Percentiles rank a stretch among this genome's conserved stretches.
phyloP scores from a whole-genome alignment of 352 stramenopile species.

The Phytophthora foliorum region DNA sequence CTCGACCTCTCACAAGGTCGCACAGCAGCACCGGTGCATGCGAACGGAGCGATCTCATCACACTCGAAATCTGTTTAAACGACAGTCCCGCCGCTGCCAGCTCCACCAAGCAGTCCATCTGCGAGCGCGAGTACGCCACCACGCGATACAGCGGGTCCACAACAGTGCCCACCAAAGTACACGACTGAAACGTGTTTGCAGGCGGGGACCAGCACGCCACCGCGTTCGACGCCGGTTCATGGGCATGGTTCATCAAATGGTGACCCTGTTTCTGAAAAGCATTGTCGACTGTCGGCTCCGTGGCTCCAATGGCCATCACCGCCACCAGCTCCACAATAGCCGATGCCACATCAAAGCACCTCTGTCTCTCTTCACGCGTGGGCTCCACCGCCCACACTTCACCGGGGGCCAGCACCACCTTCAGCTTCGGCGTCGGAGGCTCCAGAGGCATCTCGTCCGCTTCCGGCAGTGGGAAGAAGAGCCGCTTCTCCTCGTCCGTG shows the following conservation, averaged over 20 bases:
- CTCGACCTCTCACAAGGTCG: conserved; percentile 22
- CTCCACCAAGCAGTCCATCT: conserved; percentile 48
- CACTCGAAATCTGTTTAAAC: conserved; percentile 42
- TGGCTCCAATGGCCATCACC: conserved; percentile 34
- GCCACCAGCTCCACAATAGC: conserved; percentile 43
- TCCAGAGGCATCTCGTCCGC: conserved; percentile 4
- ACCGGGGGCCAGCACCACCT: conserved; percentile 32
- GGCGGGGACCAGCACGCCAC: conserved; percentile 36
- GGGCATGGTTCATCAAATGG: conserved; percentile 26
- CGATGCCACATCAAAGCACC: conserved; percentile 37
- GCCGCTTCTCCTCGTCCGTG: conserved; percentile 50
- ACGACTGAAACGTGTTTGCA: conserved; percentile 39
- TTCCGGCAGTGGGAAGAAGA: conserved; percentile 54
- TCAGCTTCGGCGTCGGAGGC: conserved; percentile 11
- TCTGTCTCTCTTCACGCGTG: conserved; percentile 28
- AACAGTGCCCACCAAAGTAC: conserved; percentile 16
- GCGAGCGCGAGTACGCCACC: conserved; percentile 34
- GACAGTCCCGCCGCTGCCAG: conserved; percentile 42
- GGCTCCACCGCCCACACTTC: conserved; percentile 40
- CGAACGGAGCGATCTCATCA: conserved; percentile 31
- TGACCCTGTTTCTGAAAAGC: conserved; percentile 34
- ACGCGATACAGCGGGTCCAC: conserved; percentile 37
- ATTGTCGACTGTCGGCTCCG: conserved; percentile 29
- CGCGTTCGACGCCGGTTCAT: conserved; percentile 14
- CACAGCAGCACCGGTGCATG: conserved; percentile 31